Conservation (phyloP, 2,329 filamentous ascomycete species). For the Diaporthe humulicola region DNA sequence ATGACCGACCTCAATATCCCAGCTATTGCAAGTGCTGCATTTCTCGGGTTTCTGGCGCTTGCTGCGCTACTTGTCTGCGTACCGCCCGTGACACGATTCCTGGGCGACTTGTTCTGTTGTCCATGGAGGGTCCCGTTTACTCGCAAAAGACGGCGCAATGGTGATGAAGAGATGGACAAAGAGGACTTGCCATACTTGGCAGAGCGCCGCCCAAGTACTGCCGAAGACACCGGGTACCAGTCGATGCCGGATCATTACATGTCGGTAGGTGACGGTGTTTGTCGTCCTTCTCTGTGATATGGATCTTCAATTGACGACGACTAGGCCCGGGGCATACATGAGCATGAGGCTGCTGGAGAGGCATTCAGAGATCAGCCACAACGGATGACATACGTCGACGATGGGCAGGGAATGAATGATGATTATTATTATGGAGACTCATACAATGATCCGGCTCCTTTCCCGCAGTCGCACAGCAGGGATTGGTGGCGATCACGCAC, state of each 20-base stretch:
- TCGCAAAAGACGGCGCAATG: constrained; percentile 34
- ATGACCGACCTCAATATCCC: constrained; percentile 35
- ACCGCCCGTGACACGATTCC: constrained; percentile 36
- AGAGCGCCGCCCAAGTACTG: constrained; percentile 7
- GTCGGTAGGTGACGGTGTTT: constrained; percentile 27
- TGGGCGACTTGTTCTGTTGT: constrained; percentile 38
- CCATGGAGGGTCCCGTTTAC: constrained; percentile 39
- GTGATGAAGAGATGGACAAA: constrained; percentile 37
- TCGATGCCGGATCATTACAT: constrained; percentile 18
- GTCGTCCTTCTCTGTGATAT: too few relatives aligned
- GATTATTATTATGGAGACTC: background rate
- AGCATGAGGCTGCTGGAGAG: constrained; percentile 14
- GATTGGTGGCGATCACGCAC: background rate
- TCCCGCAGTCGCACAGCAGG: background rate
- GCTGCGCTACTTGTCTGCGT: constrained; percentile 32
- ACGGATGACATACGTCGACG: background rate
- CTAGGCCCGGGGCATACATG: constrained; percentile 19
- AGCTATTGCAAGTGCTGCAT: constrained; percentile 36
- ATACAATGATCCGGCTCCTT: background rate
- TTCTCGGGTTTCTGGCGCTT: constrained; percentile 36
- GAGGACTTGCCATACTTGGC: constrained; percentile 33
- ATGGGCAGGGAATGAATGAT: background rate
- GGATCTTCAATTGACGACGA: background rate
- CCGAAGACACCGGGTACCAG: constrained; percentile 9
- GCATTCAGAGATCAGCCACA: background rate